These are phyloP conservation scores for Crotalaria pallida DNA, from an alignment of 306 rosid genomes.

Conservation along the genomic window DNA sequence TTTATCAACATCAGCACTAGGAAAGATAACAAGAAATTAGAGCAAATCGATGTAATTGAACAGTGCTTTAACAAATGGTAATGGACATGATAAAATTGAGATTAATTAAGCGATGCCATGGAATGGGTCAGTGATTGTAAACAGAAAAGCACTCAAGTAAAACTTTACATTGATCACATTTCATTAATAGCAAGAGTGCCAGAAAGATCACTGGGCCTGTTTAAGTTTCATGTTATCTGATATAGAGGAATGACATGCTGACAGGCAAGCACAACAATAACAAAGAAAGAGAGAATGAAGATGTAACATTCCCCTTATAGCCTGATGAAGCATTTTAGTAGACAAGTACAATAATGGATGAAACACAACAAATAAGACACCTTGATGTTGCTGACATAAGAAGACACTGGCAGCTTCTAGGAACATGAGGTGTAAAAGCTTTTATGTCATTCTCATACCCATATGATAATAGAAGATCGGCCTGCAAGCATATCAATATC, in stretches of 20 bases:
- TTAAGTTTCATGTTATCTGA: background rate
- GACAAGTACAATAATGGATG: background rate
- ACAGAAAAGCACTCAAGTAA: background rate
- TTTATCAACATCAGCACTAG: slow-evolving; percentile 88
- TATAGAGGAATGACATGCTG: background rate
- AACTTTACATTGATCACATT: background rate
- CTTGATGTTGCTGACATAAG: slow-evolving; percentile 97
- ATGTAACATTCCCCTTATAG: slow-evolving; percentile 4
- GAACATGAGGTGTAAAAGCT: slow-evolving; percentile 70
- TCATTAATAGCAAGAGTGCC: background rate
- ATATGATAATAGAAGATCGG: slow-evolving; percentile 88
- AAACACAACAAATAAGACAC: slow-evolving; percentile 38
- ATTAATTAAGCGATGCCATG: slow-evolving; percentile 6
- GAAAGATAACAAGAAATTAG: slow-evolving; percentile 15
- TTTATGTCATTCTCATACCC: slow-evolving; percentile 90
- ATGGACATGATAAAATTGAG: background rate
- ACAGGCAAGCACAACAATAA: background rate
- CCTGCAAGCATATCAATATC: slow-evolving; percentile 51
- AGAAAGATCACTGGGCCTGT: background rate
- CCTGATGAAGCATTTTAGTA: slow-evolving; percentile 9
- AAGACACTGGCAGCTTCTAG: slow-evolving; percentile 89
- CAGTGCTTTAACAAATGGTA: background rate
- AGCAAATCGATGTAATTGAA: slow-evolving; percentile 14
- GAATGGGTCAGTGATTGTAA: background rate
- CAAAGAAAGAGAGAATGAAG: background rate